A percentile compares a stretch with the other conserved stretches of the same genome.
These are phyloP conservation scores for Globisporangium parvum DNA, from an alignment of 352 stramenopile genomes.

Conservation along the genomic window DNA sequence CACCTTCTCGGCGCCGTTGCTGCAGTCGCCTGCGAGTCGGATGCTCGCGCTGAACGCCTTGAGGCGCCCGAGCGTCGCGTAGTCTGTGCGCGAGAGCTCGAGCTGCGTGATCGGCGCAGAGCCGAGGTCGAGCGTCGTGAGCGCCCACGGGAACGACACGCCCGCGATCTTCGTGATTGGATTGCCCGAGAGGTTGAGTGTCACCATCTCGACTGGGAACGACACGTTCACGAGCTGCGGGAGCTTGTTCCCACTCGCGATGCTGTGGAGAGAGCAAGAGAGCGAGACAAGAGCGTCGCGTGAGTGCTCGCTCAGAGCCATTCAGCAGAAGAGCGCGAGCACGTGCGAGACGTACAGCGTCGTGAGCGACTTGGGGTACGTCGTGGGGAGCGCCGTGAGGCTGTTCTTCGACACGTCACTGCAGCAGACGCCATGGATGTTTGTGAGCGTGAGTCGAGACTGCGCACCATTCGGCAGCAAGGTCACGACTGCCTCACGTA, in stretches of 20 bases:
- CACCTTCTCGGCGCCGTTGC: conserved; percentile 36
- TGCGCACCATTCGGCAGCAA: neutral
- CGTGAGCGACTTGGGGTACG: conserved; percentile 22
- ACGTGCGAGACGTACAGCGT: conserved; percentile 23
- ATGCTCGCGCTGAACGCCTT: conserved; percentile 36
- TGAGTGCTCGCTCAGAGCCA: neutral
- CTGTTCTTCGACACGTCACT: conserved; percentile 47
- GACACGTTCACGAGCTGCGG: conserved; percentile 39
- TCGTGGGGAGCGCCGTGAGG: conserved; percentile 25
- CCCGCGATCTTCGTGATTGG: conserved; percentile 46
- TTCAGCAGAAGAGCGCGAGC: neutral
- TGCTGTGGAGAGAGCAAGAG: conserved; percentile 8
- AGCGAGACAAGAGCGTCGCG: conserved; percentile 1
- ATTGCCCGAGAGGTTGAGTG: conserved; percentile 56
- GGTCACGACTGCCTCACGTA: conserved; percentile 17
- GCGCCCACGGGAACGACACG: conserved; percentile 43
- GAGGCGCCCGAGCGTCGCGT: conserved; percentile 43
- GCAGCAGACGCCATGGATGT: neutral
- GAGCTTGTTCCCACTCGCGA: conserved; percentile 38
- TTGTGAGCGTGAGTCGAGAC: too few species aligned
- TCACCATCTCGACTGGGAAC: conserved; percentile 39
- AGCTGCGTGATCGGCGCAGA: conserved; percentile 48
- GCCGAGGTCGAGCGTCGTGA: conserved; percentile 47
- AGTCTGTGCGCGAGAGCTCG: conserved; percentile 60
- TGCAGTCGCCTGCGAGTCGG: conserved; percentile 34